Conservation (phyloP, 2,329 filamentous ascomycete species). For the Xylaria polymorpha region DNA sequence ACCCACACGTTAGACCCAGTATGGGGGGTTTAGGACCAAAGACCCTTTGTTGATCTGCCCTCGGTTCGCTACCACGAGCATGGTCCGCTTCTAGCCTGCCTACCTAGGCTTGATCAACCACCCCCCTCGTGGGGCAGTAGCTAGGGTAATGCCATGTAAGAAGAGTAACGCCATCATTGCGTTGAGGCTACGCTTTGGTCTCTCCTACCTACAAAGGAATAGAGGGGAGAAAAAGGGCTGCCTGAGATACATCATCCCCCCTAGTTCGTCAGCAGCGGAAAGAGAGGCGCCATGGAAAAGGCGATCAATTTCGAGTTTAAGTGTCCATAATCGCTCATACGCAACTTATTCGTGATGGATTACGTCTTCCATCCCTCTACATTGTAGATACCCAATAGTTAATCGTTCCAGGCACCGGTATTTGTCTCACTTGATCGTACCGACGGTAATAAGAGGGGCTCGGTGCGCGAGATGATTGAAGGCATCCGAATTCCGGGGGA, state of each 20-base stretch:
- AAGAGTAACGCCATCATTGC: too few relatives aligned
- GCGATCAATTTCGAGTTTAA: background rate
- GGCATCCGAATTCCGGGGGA: constrained; percentile 30
- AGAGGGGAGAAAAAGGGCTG: background rate
- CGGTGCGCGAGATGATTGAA: constrained; percentile 20
- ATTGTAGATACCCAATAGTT: too few relatives aligned
- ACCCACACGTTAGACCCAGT: background rate
- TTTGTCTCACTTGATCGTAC: constrained; percentile 35
- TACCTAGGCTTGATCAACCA: too few relatives aligned
- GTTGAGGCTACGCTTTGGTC: background rate
- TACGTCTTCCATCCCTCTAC: constrained; percentile 23
- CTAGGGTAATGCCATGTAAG: too few relatives aligned
- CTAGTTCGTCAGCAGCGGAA: background rate
- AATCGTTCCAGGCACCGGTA: constrained; percentile 44
- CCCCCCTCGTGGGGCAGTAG: too few relatives aligned
- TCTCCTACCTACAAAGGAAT: background rate
- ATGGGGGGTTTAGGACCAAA: background rate
- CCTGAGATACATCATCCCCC: background rate
- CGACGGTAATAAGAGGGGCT: constrained; percentile 21
- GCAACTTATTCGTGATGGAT: constrained; percentile 32
- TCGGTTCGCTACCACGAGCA: background rate
- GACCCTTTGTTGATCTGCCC: background rate
- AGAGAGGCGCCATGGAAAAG: background rate
- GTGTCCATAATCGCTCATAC: constrained; percentile 18
- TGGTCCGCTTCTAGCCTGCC: too few relatives aligned